Evolutionary conservation across 2,329 filamentous ascomycete genomes (phyloP), one percentile per base, ranked within the genome.

Genomic region (Fusarium setosum): DNA sequence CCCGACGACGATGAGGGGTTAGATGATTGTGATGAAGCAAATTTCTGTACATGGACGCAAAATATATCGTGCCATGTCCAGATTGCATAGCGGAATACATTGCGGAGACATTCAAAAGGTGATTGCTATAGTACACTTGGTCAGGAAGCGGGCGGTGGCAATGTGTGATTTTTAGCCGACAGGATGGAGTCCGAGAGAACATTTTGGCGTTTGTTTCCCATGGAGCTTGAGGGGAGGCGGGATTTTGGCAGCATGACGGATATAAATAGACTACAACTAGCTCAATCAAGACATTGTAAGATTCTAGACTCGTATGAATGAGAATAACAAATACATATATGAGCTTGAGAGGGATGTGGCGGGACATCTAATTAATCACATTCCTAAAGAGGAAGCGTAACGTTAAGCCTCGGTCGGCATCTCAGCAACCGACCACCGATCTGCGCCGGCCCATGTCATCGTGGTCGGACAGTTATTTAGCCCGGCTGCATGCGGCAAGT

Each of bases 1-100:
- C 72, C 7, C 68, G 76, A 29, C 70, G 73, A 44, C 74, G 74
- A 44, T 73, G 61, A 66, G 47, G 37, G 42, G 54, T 29, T 20
- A 37, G n/a, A 20, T 20, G 4, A 18, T 38, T 45, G n/a, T 50
- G n/a, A 37, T 58, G 29, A 8, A 41, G 41, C 29, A 31, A 29
- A 21, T 34, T 32, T 52, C 24, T 21, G 34, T 29, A 38, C 37
- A 18, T 44, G 50, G 37, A 50, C 18, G 20, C 37, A 35, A 34
- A n/a, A 12, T 5, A 15, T 48, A 24, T 42, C 35, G 42, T n/a
- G n/a, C 21, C 35, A 34, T 26, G 41, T 24, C 45, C 51, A 32
- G 24, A 29, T 41, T 62, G 41, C 65, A 65, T 38, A 59, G 24
- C 51, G 54, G 47, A 44, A 48, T 32, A 35, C 42, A 45, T 44